Base-by-base conservation (phyloP, 306 rosid species). In the Cucumis sativus region DNA sequence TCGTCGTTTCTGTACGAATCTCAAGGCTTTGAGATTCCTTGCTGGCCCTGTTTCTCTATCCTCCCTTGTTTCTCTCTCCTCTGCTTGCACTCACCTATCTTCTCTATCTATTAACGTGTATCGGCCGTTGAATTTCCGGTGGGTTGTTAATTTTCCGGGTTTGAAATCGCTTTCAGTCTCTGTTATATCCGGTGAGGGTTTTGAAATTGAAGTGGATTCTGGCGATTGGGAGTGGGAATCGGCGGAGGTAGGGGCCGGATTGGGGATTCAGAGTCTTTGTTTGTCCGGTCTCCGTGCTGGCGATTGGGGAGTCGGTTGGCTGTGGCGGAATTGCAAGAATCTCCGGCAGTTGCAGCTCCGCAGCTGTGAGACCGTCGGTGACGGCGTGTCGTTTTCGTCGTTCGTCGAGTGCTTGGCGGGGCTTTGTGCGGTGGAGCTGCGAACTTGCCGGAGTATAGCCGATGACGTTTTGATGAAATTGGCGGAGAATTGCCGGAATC, bases 381-480 rank as follows among this genome's bases (percentile, higher is more conserved):
- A 88, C 55, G 97, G 95, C 72, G 91, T 88, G 40, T 86, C 97
- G 6, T 87, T 84, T 56, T 85, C 89, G 1, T 87, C 85, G 2
- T 95, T 95, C 51, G 78, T 61, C 10, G 82, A 65, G 52, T 95
- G 96, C 81, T 80, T 95, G 78, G 79, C 81, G 57, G 78, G 77
- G 21, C 79, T 95, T 41, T 28, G 79, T 66, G 87, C 88, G 67
- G 83, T 95, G 74, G 97, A 95, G 84, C 87, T 95, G 18, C 77
- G 89, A 77, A 92, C 93, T 62, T 92, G 98, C 58, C 89, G 98
- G 80, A 89, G 83, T n/a, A 83, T 92, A 23, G 87, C 89, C 56
- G 95, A 95, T 57, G 86, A 63, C 37, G 86, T 95, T 69, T 87
- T 95, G 3, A 35, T 86, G n/a, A 88, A 85, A 69, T 75, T 92